Evolutionary conservation across 1,139 yeast genomes (phyloP).

Genomic region (Protomyces gravidus): DNA sequence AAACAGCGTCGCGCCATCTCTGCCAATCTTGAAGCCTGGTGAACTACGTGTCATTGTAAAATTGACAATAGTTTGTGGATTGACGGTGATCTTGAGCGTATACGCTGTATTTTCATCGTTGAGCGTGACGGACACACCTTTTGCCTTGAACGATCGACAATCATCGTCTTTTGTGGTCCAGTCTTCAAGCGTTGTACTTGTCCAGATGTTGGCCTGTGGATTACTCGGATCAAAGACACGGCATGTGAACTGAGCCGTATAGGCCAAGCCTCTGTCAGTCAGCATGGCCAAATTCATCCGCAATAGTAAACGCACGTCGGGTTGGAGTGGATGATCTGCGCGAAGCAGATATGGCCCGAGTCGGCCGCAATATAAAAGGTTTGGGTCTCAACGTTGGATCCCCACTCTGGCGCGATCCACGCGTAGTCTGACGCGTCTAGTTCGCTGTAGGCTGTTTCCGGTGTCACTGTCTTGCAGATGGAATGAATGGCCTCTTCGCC

Average conservation of each 20-base stretch:
- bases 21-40: constrained; percentile 88
- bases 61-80: constrained; percentile 68
- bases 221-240: constrained; percentile 58
- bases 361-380: constrained; percentile 75
- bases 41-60: constrained; percentile 56
- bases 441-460: constrained; percentile 50
- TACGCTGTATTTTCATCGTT: constrained; percentile 55
- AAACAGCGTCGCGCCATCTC: constrained; percentile 75
- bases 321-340: constrained; percentile 89
- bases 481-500: constrained; percentile 89
- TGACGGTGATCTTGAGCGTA: constrained; percentile 61
- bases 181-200: constrained; percentile 81
- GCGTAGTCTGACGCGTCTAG: constrained; percentile 62
- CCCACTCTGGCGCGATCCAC: constrained; percentile 64
- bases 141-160: constrained; percentile 33
- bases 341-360: constrained; percentile 69
- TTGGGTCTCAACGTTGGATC: constrained; percentile 91
- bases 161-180: constrained; percentile 58
- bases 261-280: constrained; percentile 8
- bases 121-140: constrained; percentile 57
- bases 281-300: background rate
- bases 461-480: constrained; percentile 59
- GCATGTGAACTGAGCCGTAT: constrained; percentile 89
- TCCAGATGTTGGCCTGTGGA: constrained; percentile 64
- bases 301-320: constrained; percentile 66